Base-by-base conservation (phyloP, 768 basidiomycete genomes). In the Gymnopilus dilepis region DNA sequence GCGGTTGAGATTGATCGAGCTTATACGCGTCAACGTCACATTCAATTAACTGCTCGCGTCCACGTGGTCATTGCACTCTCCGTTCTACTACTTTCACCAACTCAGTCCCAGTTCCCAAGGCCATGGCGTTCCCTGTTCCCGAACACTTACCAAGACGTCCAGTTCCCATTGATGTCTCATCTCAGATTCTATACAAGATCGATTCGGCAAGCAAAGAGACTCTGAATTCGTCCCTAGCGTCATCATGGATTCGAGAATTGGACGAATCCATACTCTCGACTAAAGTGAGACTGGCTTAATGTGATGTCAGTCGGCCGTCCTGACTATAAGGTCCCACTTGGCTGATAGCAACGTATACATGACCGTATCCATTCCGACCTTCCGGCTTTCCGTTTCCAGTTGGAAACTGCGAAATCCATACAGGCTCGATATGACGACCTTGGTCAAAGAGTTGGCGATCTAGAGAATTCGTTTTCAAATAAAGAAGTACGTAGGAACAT, bases 121-220 rank as follows among this genome's bases (percentile, higher is more conserved):
- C 62, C 61, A 93, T 94, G 92, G 86, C 91, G 42, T 92, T 92
- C 74, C 84, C 86, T 52, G 66, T 90, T 62, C 91, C 90, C 62
- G 74, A 84, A 15, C 90, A 93, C 73, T 79, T 91, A 30, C 90
- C 91, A n/a, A 83, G 87, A 50, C 84, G 84, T 70, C 78, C 83
- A 62, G 72, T 73, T 62, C 77, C 82, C 33, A 80, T 84, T 64
- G 90, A 94, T 72, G 81, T 89, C 6, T 89, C 91, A 22, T 90
- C 92, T 0, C 79, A 80, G 62, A 85, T 94, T 40, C 81, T 95
- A 45, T 82, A 84, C 48, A 89, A 86, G 72, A 79, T 94, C 30
- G 89, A 91, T 63, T 80, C 85, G 28, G 84, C 86, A 9, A 83
- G 85, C 7, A 75, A 76, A 63, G 77, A 85, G 65, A 78, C 86